Conservation (phyloP, 768 basidiomycete genomes). For the Leccinum disarticulatum region DNA sequence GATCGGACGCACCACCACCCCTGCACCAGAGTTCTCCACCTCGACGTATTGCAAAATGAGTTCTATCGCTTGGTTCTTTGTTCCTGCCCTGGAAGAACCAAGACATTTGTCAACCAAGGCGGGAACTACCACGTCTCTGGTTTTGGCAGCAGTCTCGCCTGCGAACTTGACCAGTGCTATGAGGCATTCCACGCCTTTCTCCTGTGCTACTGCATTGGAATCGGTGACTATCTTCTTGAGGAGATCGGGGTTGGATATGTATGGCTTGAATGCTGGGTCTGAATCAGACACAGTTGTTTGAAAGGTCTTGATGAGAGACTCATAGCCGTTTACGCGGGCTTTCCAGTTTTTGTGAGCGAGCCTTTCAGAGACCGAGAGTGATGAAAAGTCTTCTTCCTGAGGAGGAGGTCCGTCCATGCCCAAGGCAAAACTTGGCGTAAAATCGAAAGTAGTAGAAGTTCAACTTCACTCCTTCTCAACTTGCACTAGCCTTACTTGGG, state of each 20-base stretch:
- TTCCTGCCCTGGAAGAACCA: slow-evolving; percentile 87
- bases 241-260: slow-evolving; percentile 70
- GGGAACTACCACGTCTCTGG: slow-evolving; percentile 80
- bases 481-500: not conserved
- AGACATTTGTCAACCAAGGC: slow-evolving; percentile 95
- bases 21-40: slow-evolving; percentile 85
- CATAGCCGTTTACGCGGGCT: slow-evolving; percentile 92
- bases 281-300: slow-evolving; percentile 87
- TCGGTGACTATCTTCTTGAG: slow-evolving; percentile 89
- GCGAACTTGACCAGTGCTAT: slow-evolving; percentile 86
- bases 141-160: slow-evolving; percentile 83
- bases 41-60: slow-evolving; percentile 88
- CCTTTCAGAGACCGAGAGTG: slow-evolving; percentile 73
- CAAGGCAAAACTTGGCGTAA: slow-evolving; percentile 10
- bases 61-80: slow-evolving; percentile 85
- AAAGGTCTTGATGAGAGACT: slow-evolving; percentile 82
- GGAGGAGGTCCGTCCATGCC: slow-evolving; percentile 90
- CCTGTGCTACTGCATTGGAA: slow-evolving; percentile 95
- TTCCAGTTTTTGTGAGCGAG: slow-evolving; percentile 99
- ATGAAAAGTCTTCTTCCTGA: slow-evolving; percentile 90
- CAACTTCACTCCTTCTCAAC: slow-evolving; percentile 5
- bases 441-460: slow-evolving; percentile 11
- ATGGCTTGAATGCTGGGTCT: slow-evolving; percentile 93
- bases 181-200: slow-evolving; percentile 92
- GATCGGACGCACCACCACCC: slow-evolving; percentile 75